Conservation (phyloP, 768 basidiomycete genomes). For the Leccinum uliginosum region DNA sequence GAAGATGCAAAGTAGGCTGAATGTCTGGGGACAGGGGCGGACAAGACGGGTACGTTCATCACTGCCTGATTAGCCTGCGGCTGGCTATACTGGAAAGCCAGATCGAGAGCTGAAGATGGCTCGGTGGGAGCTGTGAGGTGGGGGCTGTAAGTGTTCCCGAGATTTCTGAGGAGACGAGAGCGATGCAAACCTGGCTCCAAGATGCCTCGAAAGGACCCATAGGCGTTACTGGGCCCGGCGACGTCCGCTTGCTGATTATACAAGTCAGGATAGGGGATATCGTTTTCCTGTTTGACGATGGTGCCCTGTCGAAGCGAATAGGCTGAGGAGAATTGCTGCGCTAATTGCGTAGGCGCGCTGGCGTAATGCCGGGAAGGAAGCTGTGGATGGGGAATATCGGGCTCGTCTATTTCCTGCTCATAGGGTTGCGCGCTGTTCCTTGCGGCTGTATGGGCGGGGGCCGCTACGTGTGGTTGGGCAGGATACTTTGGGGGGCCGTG, state of each 20-base stretch:
- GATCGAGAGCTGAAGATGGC: conserved; percentile 19
- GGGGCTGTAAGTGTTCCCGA: conserved; percentile 1
- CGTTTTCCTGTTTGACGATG: conserved; percentile 27
- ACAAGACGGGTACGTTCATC: conserved; percentile 23
- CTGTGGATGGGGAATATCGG: conserved; percentile 22
- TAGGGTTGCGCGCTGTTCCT: conserved; percentile 17
- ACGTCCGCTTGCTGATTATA: conserved; percentile 23
- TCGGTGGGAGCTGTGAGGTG: conserved; percentile 18
- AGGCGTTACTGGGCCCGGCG: conserved; percentile 19
- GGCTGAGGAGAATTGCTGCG: conserved; percentile 18
- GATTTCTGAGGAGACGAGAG: neutral
- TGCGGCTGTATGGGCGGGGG: conserved; percentile 10
- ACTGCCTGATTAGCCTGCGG: conserved; percentile 15
- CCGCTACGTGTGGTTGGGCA: conserved; percentile 10
- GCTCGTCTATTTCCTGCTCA: conserved; percentile 25
- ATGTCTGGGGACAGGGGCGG: conserved; percentile 33
- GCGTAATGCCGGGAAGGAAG: conserved; percentile 24
- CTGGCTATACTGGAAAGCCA: conserved; percentile 23
- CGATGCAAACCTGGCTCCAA: conserved; percentile 29
- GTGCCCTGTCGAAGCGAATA: conserved; percentile 23
- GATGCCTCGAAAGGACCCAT: conserved; percentile 19
- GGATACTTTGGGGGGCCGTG: conserved; percentile 21
- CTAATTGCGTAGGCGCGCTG: conserved; percentile 13
- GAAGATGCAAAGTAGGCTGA: conserved; percentile 30
- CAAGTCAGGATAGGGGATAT: conserved; percentile 24